Percentiles rank a stretch among this genome's conserved stretches.
Evolutionary conservation across 2,329 filamentous ascomycete genomes (phyloP).

Genomic region (Sphaceloma murrayae): DNA sequence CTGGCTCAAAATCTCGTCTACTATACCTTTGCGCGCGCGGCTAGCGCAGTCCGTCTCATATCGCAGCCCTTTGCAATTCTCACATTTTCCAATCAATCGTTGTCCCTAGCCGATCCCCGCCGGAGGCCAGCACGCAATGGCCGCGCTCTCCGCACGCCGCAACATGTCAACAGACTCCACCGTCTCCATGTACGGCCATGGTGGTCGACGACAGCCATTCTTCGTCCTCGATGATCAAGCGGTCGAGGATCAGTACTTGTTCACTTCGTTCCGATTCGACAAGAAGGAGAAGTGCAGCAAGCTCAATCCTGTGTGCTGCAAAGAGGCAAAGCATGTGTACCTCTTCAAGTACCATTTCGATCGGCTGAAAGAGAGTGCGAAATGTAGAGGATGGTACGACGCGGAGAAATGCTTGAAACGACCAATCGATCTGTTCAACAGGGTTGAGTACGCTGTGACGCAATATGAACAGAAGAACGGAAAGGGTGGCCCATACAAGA

Average conservation of each 20-base stretch:
- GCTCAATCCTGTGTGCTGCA: conserved; percentile 37
- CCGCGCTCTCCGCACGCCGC: conserved; percentile 8
- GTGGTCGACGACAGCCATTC: conserved; percentile 13
- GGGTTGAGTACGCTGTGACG: conserved; percentile 26
- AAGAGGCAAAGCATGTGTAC: conserved; percentile 54
- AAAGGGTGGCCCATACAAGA: conserved; percentile 27
- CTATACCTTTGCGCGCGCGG: background rate
- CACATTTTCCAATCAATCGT: too few relatives aligned
- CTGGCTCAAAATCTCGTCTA: too few relatives aligned
- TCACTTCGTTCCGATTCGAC: conserved; percentile 66
- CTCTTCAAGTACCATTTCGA: conserved; percentile 69
- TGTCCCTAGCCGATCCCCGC: too few relatives aligned
- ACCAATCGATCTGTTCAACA: conserved; percentile 26
- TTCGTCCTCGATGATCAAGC: conserved; percentile 18
- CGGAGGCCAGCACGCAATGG: conserved; percentile 11
- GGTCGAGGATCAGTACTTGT: conserved; percentile 36
- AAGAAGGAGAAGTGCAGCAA: conserved; percentile 32
- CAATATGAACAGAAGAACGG: conserved; percentile 28
- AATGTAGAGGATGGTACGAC: conserved; percentile 40
- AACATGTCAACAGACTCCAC: conserved; percentile 14
- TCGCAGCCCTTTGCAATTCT: too few relatives aligned
- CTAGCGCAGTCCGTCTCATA: background rate
- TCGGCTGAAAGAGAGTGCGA: conserved; percentile 56
- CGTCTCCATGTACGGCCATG: conserved; percentile 14
- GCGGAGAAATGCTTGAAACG: conserved; percentile 29